Conservation (phyloP, 2,329 filamentous ascomycete genomes). For the Apiospora rasikravindrae region DNA sequence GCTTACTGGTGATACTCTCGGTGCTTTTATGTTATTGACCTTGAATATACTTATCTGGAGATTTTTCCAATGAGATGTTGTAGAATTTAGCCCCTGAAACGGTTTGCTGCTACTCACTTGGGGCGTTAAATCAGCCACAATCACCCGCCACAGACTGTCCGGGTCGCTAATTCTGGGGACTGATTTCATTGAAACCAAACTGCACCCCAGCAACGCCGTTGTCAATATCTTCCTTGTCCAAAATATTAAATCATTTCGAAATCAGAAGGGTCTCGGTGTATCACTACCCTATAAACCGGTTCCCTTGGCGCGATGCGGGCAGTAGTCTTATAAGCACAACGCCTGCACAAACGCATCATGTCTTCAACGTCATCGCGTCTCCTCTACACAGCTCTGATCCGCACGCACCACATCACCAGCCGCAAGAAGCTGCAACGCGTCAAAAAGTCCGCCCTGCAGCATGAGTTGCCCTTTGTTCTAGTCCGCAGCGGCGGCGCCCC, state of each 20-base stretch:
- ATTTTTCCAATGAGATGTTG: background rate
- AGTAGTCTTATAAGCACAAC: background rate
- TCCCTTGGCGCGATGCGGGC: too few relatives aligned
- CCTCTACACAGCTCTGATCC: constrained; percentile 64
- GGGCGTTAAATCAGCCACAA: background rate
- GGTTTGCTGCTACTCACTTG: too few relatives aligned
- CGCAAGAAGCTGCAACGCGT: constrained; percentile 71
- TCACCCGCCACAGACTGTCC: background rate
- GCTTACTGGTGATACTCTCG: too few relatives aligned
- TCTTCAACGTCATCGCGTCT: constrained; percentile 1
- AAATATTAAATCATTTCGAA: background rate
- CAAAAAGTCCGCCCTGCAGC: constrained; percentile 64
- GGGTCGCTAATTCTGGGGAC: background rate
- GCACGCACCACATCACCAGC: constrained; percentile 82
- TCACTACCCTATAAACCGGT: too few relatives aligned
- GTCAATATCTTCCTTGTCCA: too few relatives aligned
- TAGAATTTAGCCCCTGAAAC: background rate
- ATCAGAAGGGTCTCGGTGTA: too few relatives aligned
- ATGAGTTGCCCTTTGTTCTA: constrained; percentile 65
- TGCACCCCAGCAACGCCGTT: too few relatives aligned
- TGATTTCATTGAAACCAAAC: background rate
- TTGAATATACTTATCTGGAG: too few relatives aligned
- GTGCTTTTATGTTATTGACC: too few relatives aligned
- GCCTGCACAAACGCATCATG: background rate
- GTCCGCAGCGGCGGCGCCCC: constrained; percentile 71